Base-by-base conservation (phyloP, 306 rosid genomes). In the Glycine soja region DNA sequence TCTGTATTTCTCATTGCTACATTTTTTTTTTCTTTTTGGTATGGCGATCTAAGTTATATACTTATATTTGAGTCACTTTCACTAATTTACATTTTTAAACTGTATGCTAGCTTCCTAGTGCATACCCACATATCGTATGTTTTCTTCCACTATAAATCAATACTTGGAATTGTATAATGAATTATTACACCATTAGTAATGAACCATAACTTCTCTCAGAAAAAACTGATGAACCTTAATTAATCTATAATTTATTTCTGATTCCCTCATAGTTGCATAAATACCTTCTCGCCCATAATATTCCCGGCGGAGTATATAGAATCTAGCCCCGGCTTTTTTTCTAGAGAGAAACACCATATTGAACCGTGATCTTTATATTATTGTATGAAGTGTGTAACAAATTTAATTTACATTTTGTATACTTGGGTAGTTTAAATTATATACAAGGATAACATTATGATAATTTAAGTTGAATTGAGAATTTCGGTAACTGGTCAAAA, bases 321-420 rank as follows among this genome's bases (percentile, higher is more conserved):
- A 24, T 42, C 9, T 42, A 42, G 9, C 46, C 7, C 46, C 46
- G 7, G 46, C 9, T 42, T 42, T 42, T 6, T 42, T 8, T 2
- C 30, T 24, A 24, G 30, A 16, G 16, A 45, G 74, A 69, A 68
- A 69, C 57, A 46, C 73, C 73, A 68, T 8, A 6, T 45, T n/a
- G 72, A 66, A 61, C 15, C 30, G 15, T 61, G 67, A 24, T n/a
- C 30, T 36, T 34, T 10, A 6, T 6, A 14, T 36, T 12, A 65
- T 65, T 8, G 65, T 24, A 24, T 19, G 40, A 59, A 36, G 46
- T 13, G 70, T 36, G 10, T 40, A 40, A n/a, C 51, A 24, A 24
- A 24, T 24, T 24, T 24, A 24, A 24, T 24, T 24, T 24, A 1
- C 30, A 24, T 24, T 24, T 24, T 24, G 30, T 24, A 24, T 24